Evolutionary conservation across 371 early-diverging fungal species (phyloP).

Genomic region (Mucor indicus): DNA sequence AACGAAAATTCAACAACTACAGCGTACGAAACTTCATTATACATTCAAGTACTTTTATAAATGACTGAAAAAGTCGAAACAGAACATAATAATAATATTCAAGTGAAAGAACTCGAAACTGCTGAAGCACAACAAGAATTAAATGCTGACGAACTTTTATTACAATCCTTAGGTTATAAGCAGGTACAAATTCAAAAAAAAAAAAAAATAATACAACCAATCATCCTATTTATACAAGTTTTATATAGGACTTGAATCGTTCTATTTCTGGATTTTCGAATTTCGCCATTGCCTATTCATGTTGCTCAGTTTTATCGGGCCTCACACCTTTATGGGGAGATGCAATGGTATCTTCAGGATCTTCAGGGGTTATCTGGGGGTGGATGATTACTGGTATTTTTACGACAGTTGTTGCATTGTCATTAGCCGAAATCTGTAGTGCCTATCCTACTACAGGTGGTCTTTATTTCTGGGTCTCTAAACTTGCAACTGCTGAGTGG

Average conservation of each 20-base stretch:
- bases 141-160: slow-evolving; percentile 23
- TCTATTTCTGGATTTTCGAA: slow-evolving; percentile 55
- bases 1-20: too few relatives aligned
- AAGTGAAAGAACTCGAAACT: slow-evolving; percentile 10
- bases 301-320: slow-evolving; percentile 52
- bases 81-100: slow-evolving; percentile 15
- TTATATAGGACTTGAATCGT: slow-evolving; percentile 48
- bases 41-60: too few relatives aligned
- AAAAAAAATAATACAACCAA: too few relatives aligned
- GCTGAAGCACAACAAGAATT: slow-evolving; percentile 1
- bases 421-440: slow-evolving; percentile 74
- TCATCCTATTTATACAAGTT: too few relatives aligned
- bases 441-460: slow-evolving; percentile 71
- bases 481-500: slow-evolving; percentile 52
- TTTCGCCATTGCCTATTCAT: slow-evolving; percentile 55
- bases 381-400: slow-evolving; percentile 62
- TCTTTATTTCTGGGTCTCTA: slow-evolving; percentile 66
- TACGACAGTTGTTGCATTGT: slow-evolving; percentile 62
- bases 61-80: too few relatives aligned
- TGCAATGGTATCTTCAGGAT: slow-evolving; percentile 62
- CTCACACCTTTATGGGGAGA: slow-evolving; percentile 55
- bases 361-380: slow-evolving; percentile 69
- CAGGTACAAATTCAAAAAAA: slow-evolving; percentile 16
- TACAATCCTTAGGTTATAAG: slow-evolving; percentile 25
- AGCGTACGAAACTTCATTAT: too few relatives aligned